A percentile compares a stretch with the other conserved stretches of the same genome.
Evolutionary conservation across 1,139 yeast species (phyloP).

Genomic region (Candida sanyaensis): DNA sequence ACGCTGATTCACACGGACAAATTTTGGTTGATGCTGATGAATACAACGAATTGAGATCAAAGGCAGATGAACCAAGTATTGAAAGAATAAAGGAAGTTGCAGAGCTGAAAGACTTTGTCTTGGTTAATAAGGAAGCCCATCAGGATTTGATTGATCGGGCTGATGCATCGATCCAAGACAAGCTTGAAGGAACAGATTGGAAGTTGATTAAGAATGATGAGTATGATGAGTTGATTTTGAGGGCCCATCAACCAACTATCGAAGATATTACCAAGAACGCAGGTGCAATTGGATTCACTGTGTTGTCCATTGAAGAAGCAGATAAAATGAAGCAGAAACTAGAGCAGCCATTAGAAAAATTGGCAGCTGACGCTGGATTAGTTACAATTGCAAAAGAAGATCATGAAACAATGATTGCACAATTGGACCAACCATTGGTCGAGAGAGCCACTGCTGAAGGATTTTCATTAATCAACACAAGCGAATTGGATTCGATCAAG

Average conservation of each 20-base stretch:
- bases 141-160: conserved; percentile 19
- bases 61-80: conserved; percentile 11
- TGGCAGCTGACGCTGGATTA: conserved; percentile 32
- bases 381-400: conserved; percentile 36
- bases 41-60: conserved; percentile 17
- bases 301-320: conserved; percentile 23
- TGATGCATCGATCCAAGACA: conserved; percentile 25
- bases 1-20: conserved; percentile 20
- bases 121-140: conserved; percentile 22
- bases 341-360: conserved; percentile 17
- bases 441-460: conserved; percentile 24
- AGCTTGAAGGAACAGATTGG: conserved; percentile 24
- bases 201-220: conserved; percentile 25
- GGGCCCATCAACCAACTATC: conserved; percentile 40
- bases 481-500: conserved; percentile 15
- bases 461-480: conserved; percentile 9
- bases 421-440: conserved; percentile 24
- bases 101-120: background rate
- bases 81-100: conserved; percentile 19
- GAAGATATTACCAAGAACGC: conserved; percentile 32
- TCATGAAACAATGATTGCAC: conserved; percentile 22
- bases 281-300: conserved; percentile 26
- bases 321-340: conserved; percentile 4
- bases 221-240: conserved; percentile 34
- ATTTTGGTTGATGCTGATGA: conserved; percentile 21